These are phyloP conservation scores for Solanum chiquidenum DNA, from an alignment of 257 asterid genomes.

Conservation along the genomic window DNA sequence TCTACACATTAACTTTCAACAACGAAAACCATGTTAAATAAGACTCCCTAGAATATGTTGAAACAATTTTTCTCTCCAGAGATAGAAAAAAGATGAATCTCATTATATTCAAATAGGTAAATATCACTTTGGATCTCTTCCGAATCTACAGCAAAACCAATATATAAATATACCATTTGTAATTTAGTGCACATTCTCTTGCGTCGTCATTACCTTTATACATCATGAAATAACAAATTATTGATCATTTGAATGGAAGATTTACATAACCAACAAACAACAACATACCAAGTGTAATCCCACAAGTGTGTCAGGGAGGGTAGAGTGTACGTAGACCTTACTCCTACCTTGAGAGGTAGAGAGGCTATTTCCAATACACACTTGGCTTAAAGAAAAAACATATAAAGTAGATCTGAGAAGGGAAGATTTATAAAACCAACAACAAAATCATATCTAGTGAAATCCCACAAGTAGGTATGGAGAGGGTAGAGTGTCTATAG, in stretches of 20 bases:
- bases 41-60: too few relatives aligned
- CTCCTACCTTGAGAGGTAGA: not conserved
- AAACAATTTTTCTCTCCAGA: too few relatives aligned
- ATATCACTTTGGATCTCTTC: too few relatives aligned
- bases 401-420: not conserved
- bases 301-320: not conserved
- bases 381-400: not conserved
- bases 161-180: not conserved
- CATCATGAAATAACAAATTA: not conserved
- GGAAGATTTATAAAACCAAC: not conserved
- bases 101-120: too few relatives aligned
- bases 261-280: not conserved
- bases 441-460: not conserved
- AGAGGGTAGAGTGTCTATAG: not conserved
- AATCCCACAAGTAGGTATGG: too few relatives aligned
- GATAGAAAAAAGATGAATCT: too few relatives aligned
- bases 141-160: too few relatives aligned
- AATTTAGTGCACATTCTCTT: not conserved
- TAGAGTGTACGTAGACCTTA: too few relatives aligned
- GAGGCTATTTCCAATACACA: too few relatives aligned
- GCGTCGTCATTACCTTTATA: not conserved
- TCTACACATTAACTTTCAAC: not conserved
- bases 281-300: not conserved
- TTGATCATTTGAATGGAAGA: not conserved
- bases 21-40: too few relatives aligned